Conservation (phyloP, 768 basidiomycete species). For the Pholiota conissans region DNA sequence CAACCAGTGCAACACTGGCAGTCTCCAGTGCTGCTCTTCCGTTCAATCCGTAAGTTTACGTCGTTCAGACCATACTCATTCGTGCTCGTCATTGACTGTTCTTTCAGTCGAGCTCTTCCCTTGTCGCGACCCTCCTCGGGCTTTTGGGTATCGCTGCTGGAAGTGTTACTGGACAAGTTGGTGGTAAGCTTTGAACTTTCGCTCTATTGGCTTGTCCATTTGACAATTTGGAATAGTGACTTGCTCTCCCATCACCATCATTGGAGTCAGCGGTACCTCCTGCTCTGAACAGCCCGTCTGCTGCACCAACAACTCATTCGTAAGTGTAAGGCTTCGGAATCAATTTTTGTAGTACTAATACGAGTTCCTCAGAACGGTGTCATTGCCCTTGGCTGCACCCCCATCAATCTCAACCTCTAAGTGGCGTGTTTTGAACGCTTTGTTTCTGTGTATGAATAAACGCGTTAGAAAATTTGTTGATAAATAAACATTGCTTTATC, state of each 20-base stretch:
- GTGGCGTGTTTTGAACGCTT: neutral
- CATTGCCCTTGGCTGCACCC: conserved; percentile 29
- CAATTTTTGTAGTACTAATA: neutral
- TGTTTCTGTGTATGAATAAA: neutral
- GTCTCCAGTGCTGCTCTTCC: conserved; percentile 27
- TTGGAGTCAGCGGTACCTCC: conserved; percentile 26
- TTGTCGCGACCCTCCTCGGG: conserved; percentile 19
- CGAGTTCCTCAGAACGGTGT: conserved; percentile 28
- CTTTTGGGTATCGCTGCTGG: conserved; percentile 25
- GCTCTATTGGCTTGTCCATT: neutral
- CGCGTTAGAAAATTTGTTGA: neutral
- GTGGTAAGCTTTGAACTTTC: conserved; percentile 5
- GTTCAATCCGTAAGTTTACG: conserved; percentile 16
- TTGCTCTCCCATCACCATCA: conserved; percentile 30
- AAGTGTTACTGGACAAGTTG: conserved; percentile 22
- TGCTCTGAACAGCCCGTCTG: conserved; percentile 35
- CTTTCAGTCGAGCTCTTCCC: neutral
- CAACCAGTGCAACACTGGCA: conserved; percentile 6
- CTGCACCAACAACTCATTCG: conserved; percentile 37
- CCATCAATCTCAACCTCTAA: conserved; percentile 28
- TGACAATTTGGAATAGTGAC: conserved; percentile 24
- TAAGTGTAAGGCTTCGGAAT: conserved; percentile 17
- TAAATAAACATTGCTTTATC: neutral
- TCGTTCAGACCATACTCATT: neutral
- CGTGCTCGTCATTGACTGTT: neutral